These are phyloP conservation scores for Trypanosoma platydactyli DNA, from an alignment of 208 protist species.

Conservation along the genomic window DNA sequence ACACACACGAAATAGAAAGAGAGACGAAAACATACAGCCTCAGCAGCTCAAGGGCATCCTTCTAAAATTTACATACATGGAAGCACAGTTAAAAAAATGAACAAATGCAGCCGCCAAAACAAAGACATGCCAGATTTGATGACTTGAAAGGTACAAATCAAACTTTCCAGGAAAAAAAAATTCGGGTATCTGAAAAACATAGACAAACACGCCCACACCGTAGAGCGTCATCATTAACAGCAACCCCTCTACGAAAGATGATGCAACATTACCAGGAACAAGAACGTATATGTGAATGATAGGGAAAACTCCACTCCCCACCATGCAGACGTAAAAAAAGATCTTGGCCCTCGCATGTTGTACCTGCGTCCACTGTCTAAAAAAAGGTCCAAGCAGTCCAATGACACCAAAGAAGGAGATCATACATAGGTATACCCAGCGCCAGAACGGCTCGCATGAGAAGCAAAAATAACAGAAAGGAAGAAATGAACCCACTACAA, in stretches of 20 bases:
- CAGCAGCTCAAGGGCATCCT: conserved; percentile 36
- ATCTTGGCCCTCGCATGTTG: conserved; percentile 59
- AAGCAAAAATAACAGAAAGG: conserved; percentile 86
- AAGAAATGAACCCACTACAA: conserved; percentile 81
- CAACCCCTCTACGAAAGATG: conserved; percentile 55
- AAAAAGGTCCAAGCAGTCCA: conserved; percentile 74
- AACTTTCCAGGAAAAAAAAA: conserved; percentile 68
- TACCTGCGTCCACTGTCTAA: conserved; percentile 64
- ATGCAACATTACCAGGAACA: conserved; percentile 33
- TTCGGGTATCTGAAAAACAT: conserved; percentile 77
- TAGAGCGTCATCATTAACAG: conserved; percentile 70
- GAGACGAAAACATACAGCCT: too few relatives aligned
- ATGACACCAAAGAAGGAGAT: conserved; percentile 71
- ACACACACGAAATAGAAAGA: too few relatives aligned
- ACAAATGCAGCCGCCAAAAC: conserved; percentile 72
- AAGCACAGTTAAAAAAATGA: conserved; percentile 70
- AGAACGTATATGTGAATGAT: conserved; percentile 64
- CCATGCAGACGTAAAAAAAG: conserved; percentile 78
- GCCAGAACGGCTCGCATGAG: conserved; percentile 60
- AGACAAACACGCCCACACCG: conserved; percentile 78
- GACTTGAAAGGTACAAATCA: conserved; percentile 66
- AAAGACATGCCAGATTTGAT: conserved; percentile 86
- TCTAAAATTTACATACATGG: conserved; percentile 61
- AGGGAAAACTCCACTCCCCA: conserved; percentile 64
- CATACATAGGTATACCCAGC: conserved; percentile 70